A percentile compares a stretch with the other conserved stretches of the same genome.
These are phyloP conservation scores for Paraphaeosphaeria minitans DNA, from an alignment of 2,329 filamentous ascomycete species.

Conservation along the genomic window DNA sequence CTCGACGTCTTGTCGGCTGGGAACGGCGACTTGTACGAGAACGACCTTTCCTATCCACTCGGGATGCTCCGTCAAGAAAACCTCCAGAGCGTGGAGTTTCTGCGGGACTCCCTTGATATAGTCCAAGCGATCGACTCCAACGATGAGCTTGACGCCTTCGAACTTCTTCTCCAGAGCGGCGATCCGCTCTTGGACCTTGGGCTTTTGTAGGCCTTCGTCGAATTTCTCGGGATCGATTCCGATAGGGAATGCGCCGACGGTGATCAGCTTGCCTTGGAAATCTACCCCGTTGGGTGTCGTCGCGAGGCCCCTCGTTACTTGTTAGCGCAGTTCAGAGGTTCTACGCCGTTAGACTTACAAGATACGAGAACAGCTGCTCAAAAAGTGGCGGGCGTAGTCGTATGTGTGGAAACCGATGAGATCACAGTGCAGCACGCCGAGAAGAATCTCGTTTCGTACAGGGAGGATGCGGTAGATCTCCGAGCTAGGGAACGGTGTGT, in stretches of 20 bases:
- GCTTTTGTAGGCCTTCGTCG: conserved; percentile 82
- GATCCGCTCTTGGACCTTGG: conserved; percentile 86
- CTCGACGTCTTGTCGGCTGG: conserved; percentile 92
- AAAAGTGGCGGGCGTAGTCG: conserved; percentile 96
- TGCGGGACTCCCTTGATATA: conserved; percentile 99
- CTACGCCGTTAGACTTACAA: conserved; percentile 60
- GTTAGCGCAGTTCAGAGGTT: conserved; percentile 15
- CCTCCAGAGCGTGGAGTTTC: conserved; percentile 93
- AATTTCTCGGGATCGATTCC: conserved; percentile 98
- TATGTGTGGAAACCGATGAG: conserved; percentile 98
- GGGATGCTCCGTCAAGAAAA: conserved; percentile 94
- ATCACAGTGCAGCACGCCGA: conserved; percentile 89
- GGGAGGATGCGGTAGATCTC: conserved; percentile 97
- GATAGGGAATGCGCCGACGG: conserved; percentile 94
- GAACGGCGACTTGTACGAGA: conserved; percentile 93
- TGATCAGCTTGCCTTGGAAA: conserved; percentile 84
- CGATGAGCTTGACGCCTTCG: conserved; percentile 92
- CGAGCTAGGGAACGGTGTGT: conserved; percentile 95
- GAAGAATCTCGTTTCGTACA: conserved; percentile 84
- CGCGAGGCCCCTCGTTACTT: conserved; percentile 59
- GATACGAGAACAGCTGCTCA: conserved; percentile 95
- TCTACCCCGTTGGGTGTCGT: conserved; percentile 95
- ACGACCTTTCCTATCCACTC: conserved; percentile 99
- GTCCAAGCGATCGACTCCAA: conserved; percentile 93
- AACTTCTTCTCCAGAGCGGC: conserved; percentile 86